Percentiles rank a stretch among this genome's conserved stretches.
phyloP scores from a whole-genome alignment of 352 stramenopile species.

The Phytophthora boehmeriae region DNA sequence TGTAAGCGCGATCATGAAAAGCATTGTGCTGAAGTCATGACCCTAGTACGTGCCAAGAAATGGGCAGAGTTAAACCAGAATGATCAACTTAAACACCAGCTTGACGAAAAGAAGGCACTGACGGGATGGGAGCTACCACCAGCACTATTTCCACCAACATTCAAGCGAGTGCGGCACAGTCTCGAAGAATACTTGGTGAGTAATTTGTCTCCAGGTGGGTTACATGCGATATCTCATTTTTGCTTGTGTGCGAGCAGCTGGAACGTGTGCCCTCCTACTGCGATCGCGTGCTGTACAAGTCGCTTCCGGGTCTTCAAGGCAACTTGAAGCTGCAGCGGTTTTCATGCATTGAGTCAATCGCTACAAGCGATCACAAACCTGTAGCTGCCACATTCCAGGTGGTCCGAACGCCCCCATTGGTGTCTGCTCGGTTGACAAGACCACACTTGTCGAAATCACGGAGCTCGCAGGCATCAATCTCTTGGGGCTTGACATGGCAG shows the following conservation, averaged over 20 bases:
- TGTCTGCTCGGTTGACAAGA: slow-evolving; percentile 29
- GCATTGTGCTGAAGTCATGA: slow-evolving; percentile 69
- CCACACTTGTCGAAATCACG: slow-evolving; percentile 63
- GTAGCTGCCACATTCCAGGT: slow-evolving; percentile 69
- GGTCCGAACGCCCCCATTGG: slow-evolving; percentile 32
- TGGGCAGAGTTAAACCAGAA: slow-evolving; percentile 69
- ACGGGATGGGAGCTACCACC: slow-evolving; percentile 65
- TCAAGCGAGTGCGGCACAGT: slow-evolving; percentile 78
- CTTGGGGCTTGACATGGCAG: slow-evolving; percentile 74
- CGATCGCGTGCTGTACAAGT: slow-evolving; percentile 86
- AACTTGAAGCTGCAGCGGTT: slow-evolving; percentile 70
- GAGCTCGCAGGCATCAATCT: slow-evolving; percentile 66
- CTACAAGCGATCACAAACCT: slow-evolving; percentile 88
- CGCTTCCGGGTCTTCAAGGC: slow-evolving; percentile 53
- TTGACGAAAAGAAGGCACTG: slow-evolving; percentile 63
- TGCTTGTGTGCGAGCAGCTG: slow-evolving; percentile 29
- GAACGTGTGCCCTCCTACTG: slow-evolving; percentile 86
- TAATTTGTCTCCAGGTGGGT: background rate
- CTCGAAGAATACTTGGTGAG: slow-evolving; percentile 37
- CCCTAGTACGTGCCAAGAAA: slow-evolving; percentile 63
- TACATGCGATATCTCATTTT: slow-evolving; percentile 1
- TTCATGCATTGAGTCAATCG: slow-evolving; percentile 62
- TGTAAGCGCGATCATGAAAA: slow-evolving; percentile 62
- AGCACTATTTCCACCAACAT: slow-evolving; percentile 79
- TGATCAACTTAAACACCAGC: slow-evolving; percentile 79